Conservation (phyloP, 1,284 basidiomycete species). For the Puccinia hordei region DNA sequence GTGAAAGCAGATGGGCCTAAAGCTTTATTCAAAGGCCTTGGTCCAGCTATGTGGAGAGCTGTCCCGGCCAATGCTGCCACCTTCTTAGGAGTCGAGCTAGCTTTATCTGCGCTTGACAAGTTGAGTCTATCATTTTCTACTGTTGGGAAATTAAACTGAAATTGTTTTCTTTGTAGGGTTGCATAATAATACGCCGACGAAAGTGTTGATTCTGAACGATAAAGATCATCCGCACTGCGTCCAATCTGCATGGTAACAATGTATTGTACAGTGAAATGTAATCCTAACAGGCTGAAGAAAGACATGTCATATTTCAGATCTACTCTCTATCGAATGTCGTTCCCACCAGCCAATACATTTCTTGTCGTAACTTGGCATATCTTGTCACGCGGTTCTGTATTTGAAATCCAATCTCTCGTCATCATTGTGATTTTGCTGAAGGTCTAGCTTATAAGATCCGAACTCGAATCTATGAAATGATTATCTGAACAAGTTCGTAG, state of each 20-base stretch:
- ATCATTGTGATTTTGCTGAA: too few relatives aligned
- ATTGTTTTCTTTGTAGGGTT: not conserved
- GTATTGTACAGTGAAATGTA: slow-evolving; percentile 5
- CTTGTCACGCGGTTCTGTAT: not conserved
- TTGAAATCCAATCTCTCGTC: not conserved
- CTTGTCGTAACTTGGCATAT: not conserved
- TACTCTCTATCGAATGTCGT: not conserved
- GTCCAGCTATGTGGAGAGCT: slow-evolving; percentile 78
- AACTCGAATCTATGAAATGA: too few relatives aligned
- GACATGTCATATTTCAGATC: not conserved
- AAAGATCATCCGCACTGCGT: not conserved
- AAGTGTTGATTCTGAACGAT: not conserved
- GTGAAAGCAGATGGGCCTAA: slow-evolving; percentile 84
- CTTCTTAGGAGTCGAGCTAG: slow-evolving; percentile 68
- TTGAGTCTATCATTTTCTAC: not conserved
- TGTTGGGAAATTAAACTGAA: not conserved
- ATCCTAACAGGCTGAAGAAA: not conserved
- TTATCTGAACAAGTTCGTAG: too few relatives aligned
- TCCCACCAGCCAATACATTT: not conserved
- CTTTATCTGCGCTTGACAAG: slow-evolving; percentile 47
- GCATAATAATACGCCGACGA: not conserved
- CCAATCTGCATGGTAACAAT: not conserved
- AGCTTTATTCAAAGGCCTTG: slow-evolving; percentile 95
- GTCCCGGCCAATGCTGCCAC: slow-evolving; percentile 95
- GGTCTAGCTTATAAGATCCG: too few relatives aligned